Percentiles rank a stretch among this genome's conserved stretches.
Conservation (phyloP, 2,329 filamentous ascomycete species). For the Cyphellophora attinorum region DNA sequence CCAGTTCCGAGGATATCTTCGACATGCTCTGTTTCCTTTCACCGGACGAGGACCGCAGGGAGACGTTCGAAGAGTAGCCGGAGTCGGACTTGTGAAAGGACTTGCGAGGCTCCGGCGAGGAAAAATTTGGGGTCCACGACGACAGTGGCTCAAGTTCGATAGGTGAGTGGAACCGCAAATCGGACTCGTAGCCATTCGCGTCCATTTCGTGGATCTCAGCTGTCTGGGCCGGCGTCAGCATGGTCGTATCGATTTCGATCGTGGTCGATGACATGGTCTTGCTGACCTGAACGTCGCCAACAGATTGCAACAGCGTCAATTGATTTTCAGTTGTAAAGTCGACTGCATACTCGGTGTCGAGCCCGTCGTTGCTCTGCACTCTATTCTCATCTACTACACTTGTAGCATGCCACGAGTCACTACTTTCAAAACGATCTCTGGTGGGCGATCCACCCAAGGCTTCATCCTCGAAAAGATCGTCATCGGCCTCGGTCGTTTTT, state of each 20-base stretch:
- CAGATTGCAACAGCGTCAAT: background rate
- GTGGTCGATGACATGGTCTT: background rate
- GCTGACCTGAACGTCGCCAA: background rate
- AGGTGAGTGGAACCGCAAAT: constrained; percentile 9
- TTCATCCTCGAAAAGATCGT: constrained; percentile 6
- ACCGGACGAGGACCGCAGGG: constrained; percentile 6
- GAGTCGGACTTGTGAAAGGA: constrained; percentile 15
- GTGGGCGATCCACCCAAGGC: background rate
- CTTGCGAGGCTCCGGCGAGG: constrained; percentile 2
- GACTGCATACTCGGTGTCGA: background rate
- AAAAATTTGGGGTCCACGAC: background rate
- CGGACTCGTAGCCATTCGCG: constrained; percentile 10
- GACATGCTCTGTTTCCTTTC: background rate
- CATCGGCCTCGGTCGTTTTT: constrained; percentile 5
- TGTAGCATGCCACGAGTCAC: background rate
- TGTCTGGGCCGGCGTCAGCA: background rate
- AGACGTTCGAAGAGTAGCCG: constrained; percentile 19
- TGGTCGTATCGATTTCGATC: background rate
- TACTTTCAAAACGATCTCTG: background rate
- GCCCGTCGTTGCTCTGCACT: background rate
- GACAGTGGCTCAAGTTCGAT: constrained; percentile 2
- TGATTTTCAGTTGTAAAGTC: background rate
- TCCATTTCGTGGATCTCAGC: background rate
- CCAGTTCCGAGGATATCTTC: background rate
- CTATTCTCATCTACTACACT: background rate